Evolutionary conservation across 257 asterid species (phyloP).

Genomic region (Penstemon eatonii): DNA sequence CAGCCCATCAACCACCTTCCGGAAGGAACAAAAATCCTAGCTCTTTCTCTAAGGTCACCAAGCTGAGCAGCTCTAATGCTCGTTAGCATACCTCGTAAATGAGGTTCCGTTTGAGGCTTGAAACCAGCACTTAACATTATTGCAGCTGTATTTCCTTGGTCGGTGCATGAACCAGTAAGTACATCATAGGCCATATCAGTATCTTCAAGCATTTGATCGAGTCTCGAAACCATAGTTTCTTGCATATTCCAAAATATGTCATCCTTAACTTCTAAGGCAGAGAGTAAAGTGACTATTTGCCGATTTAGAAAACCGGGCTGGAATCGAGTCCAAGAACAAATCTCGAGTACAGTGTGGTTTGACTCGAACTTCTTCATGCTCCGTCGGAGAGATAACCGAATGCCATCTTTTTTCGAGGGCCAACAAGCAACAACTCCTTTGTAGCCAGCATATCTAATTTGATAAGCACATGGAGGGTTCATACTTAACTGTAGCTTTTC

Average conservation of each 20-base stretch:
- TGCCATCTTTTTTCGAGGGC: conserved; percentile 50
- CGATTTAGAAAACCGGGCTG: conserved; percentile 92
- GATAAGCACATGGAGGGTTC: conserved; percentile 81
- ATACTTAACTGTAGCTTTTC: conserved; percentile 55
- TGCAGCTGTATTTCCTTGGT: conserved; percentile 76
- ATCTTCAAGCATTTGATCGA: conserved; percentile 66
- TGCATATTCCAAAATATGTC: conserved; percentile 78
- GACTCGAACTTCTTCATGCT: conserved; percentile 88
- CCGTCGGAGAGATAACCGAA: conserved; percentile 52
- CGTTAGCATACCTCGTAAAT: conserved; percentile 74
- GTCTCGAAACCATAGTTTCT: conserved; percentile 61
- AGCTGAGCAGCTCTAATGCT: conserved; percentile 93
- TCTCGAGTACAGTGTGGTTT: conserved; percentile 72
- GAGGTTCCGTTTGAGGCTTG: conserved; percentile 75
- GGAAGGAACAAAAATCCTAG: conserved; percentile 75
- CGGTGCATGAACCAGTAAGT: conserved; percentile 70
- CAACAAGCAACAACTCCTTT: conserved; percentile 92
- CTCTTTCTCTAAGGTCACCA: conserved; percentile 71
- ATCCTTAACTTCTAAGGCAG: conserved; percentile 71
- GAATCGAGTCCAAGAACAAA: conserved; percentile 87
- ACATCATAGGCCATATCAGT: conserved; percentile 71
- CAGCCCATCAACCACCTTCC: conserved; percentile 99
- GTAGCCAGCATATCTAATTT: conserved; percentile 81
- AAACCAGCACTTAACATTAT: conserved; percentile 92
- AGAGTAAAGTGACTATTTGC: conserved; percentile 78